These are phyloP conservation scores for Caryopteris hybrid DNA, from an alignment of 305 asterid genomes.

Conservation along the genomic window DNA sequence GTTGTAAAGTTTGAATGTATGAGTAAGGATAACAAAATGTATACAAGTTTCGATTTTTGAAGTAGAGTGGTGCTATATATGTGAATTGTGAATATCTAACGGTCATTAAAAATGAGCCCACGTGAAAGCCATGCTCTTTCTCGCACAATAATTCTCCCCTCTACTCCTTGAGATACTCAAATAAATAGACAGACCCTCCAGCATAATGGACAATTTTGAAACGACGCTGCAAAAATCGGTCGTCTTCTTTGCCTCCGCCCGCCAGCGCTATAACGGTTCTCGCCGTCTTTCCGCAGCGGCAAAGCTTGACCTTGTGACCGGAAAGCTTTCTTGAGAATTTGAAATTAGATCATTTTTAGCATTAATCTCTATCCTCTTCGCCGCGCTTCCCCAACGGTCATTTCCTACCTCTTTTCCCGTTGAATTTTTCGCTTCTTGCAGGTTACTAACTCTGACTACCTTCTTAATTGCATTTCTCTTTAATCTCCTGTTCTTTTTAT, in stretches of 20 bases:
- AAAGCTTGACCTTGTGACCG: background rate
- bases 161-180: slow-evolving; percentile 6
- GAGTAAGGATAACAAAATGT: too few species aligned
- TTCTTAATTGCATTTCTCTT: slow-evolving; percentile 2
- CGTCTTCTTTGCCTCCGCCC: slow-evolving; percentile 9
- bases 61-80: background rate
- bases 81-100: background rate
- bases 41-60: background rate
- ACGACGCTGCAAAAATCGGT: slow-evolving; percentile 21
- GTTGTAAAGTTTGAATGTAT: too few species aligned
- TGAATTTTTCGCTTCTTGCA: background rate
- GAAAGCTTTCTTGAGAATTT: background rate
- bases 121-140: background rate
- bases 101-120: slow-evolving; percentile 7
- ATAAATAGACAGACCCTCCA: slow-evolving; percentile 15
- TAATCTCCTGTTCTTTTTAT: background rate
- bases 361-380: slow-evolving; percentile 7
- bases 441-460: slow-evolving; percentile 7
- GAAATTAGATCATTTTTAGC: background rate
- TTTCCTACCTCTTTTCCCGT: slow-evolving; percentile 8
- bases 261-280: slow-evolving; percentile 38
- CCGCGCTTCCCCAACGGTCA: slow-evolving; percentile 28
- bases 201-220: slow-evolving; percentile 1
- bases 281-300: slow-evolving; percentile 48
- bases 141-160: slow-evolving; percentile 11